These are phyloP conservation scores for Globisporangium rhizosaccharum DNA, from an alignment of 352 stramenopile species.

Conservation along the genomic window DNA sequence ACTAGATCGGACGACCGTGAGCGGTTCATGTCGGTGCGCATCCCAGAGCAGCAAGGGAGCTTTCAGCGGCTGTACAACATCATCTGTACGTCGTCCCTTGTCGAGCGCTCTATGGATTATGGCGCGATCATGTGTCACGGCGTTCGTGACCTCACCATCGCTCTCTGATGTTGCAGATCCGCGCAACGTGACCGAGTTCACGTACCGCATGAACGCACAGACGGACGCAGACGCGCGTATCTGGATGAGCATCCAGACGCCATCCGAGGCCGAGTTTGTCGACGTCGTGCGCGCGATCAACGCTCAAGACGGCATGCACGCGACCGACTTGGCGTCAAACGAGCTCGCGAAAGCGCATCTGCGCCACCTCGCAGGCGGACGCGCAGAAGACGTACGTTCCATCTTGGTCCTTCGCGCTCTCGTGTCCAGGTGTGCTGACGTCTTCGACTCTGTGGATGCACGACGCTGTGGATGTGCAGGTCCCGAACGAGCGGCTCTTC, in stretches of 20 bases:
- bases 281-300: conserved; percentile 70
- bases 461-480: conserved; percentile 17
- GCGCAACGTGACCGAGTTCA: conserved; percentile 95
- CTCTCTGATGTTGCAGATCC: conserved; percentile 33
- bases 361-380: conserved; percentile 93
- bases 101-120: background rate
- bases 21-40: conserved; percentile 93
- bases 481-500: conserved; percentile 93
- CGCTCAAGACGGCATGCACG: conserved; percentile 76
- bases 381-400: conserved; percentile 52
- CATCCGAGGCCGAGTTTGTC: conserved; percentile 55
- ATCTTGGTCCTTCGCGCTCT: background rate
- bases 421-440: too few species aligned
- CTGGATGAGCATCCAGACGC: conserved; percentile 95
- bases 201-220: conserved; percentile 90
- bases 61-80: conserved; percentile 84
- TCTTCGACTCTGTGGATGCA: too few species aligned
- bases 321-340: conserved; percentile 92
- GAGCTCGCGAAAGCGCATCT: conserved; percentile 96
- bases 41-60: conserved; percentile 92
- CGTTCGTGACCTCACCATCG: background rate
- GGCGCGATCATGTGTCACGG: background rate
- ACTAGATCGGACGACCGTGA: conserved; percentile 90
- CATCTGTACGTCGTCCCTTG: conserved; percentile 44
- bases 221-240: conserved; percentile 84